Percentiles rank a stretch among this genome's conserved stretches.
These are phyloP conservation scores for Pseudonectria foliicola DNA, from an alignment of 2,329 filamentous ascomycete genomes.

Conservation along the genomic window DNA sequence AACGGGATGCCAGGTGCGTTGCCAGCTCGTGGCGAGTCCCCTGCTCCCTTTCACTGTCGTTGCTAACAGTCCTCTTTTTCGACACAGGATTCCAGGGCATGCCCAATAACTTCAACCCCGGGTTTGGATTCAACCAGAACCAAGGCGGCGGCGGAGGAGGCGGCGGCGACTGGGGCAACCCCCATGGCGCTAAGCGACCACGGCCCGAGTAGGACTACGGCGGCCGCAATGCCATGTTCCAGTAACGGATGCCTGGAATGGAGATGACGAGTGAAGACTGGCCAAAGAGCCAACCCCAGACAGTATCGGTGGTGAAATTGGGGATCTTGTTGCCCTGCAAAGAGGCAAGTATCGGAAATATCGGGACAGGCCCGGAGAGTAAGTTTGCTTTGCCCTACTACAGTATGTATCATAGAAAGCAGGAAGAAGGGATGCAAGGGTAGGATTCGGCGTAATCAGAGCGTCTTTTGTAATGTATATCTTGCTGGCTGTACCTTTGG, in stretches of 20 bases:
- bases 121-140: constrained; percentile 55
- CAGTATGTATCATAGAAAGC: constrained; percentile 23
- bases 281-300: background rate
- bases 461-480: constrained; percentile 3
- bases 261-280: background rate
- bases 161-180: constrained; percentile 64
- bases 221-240: background rate
- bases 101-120: constrained; percentile 64
- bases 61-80: constrained; percentile 13
- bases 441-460: constrained; percentile 19
- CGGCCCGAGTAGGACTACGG: constrained; percentile 53
- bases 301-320: constrained; percentile 1
- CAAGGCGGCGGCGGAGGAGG: constrained; percentile 36
- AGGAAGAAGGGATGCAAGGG: constrained; percentile 18
- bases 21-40: background rate
- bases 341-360: constrained; percentile 1
- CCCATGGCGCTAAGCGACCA: constrained; percentile 72
- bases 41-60: background rate
- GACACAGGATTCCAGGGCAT: constrained; percentile 58
- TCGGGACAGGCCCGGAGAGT: constrained; percentile 5
- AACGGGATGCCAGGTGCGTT: constrained; percentile 32
- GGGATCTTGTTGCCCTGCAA: constrained; percentile 1
- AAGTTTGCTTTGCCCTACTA: constrained; percentile 5
- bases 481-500: too few relatives aligned
- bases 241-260: constrained; percentile 1